phyloP scores from a whole-genome alignment of 2,329 filamentous ascomycete species.

The Paradendryphiella salina region DNA sequence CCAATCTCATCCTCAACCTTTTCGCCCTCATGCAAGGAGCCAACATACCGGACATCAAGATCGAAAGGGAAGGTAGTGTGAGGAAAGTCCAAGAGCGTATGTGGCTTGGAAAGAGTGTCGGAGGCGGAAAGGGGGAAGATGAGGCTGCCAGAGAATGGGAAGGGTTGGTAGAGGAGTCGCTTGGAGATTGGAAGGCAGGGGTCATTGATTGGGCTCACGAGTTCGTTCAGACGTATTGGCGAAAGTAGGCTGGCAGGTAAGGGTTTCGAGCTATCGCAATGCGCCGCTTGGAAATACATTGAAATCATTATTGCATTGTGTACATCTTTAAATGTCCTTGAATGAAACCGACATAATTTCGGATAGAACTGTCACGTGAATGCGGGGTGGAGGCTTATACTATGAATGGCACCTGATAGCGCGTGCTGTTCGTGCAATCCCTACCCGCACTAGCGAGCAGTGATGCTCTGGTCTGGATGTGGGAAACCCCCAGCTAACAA shows the following conservation, averaged over 20 bases:
- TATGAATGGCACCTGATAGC: not conserved
- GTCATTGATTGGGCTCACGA: slow-evolving; percentile 95
- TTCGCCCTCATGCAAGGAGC: slow-evolving; percentile 98
- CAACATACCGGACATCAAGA: slow-evolving; percentile 91
- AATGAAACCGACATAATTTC: too few species aligned
- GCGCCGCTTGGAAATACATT: too few species aligned
- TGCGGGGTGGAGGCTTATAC: too few species aligned
- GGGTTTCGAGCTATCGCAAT: not conserved
- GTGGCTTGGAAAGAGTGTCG: slow-evolving; percentile 66
- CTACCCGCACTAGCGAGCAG: too few species aligned
- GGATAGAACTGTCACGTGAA: too few species aligned
- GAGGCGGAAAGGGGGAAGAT: slow-evolving; percentile 68
- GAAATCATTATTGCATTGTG: too few species aligned
- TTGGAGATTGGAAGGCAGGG: slow-evolving; percentile 80
- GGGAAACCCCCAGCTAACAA: too few species aligned
- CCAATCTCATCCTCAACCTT: slow-evolving; percentile 88
- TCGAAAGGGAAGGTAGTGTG: slow-evolving; percentile 91
- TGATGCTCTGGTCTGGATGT: too few species aligned
- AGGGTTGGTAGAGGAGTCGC: slow-evolving; percentile 84
- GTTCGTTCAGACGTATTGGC: slow-evolving; percentile 81
- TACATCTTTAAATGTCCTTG: too few species aligned
- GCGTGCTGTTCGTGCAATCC: not conserved
- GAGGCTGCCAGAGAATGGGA: slow-evolving; percentile 89
- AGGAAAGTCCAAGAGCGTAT: slow-evolving; percentile 94
- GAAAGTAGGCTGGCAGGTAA: slow-evolving; percentile 53